Evolutionary conservation across 2,329 filamentous ascomycete species (phyloP), one percentile per base, ranked within the genome.

Genomic region (Plenodomus biglobosus): DNA sequence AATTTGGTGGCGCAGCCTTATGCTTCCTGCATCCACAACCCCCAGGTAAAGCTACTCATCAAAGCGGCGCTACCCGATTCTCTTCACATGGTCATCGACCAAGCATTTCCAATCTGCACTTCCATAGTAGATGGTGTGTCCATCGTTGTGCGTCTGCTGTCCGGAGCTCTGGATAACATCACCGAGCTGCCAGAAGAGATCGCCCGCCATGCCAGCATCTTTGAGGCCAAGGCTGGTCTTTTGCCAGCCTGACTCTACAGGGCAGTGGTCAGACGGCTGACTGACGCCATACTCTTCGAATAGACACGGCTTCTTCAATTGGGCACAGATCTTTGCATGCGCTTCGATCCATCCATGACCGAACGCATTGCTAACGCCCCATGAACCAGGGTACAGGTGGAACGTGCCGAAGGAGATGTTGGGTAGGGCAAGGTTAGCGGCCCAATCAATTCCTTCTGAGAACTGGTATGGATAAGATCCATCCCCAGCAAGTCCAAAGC

Each of bases 351-450:
- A 81, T 7, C 65, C 64, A 39, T 72, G 73, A 11, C 77, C 79
- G 69, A 73, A 68, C 10, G 57, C 45, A 46, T 65, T 64, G 21
- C 37, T 44, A 3, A 59, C 53, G 20, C 59, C 53, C 65, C 78
- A 81, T 47, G 67, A 68, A 18, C 66, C 63, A 0, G 78, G 77
- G 53, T 81, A 82, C 11, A 80, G 62, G 55, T 82, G 79, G 58
- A 81, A 77, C 2, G 77, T 79, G 11, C 75, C 81, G 59, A 82
- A 83, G 59, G 83, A 80, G 10, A 84, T 73, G 16, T 78, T 80
- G 7, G 73, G 63, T 40, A 84, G 79, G 30, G 70, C 74, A 15
- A 84, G 68, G 56, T 81, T 80, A 50, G 71, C 71, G 17, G 72
- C 74, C 60, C 79, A 84, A 56, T 82, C 76, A 16, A 75, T 63